A percentile compares a stretch with the other conserved stretches of the same genome.
Evolutionary conservation across 31 red algal species (phyloP).

Genomic region (Asparagopsis taxiformis): DNA sequence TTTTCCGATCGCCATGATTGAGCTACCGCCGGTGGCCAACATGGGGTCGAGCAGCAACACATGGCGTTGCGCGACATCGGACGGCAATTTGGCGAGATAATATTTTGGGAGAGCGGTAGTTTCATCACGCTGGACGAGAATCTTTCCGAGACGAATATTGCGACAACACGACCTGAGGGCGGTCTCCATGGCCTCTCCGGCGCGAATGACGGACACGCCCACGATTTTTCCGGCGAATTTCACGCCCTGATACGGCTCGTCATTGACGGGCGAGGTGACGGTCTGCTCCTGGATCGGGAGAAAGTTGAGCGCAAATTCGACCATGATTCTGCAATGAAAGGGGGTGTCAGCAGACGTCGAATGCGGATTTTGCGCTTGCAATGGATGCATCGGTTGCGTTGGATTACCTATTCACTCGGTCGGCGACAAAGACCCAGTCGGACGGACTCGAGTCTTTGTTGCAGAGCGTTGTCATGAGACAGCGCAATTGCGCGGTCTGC

Average conservation of each 20-base stretch:
- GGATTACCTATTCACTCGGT: conserved; percentile 82
- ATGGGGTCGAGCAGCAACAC: conserved; percentile 95
- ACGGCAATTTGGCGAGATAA: conserved; percentile 79
- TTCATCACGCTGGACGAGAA: conserved; percentile 91
- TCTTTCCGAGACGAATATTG: conserved; percentile 84
- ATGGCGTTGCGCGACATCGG: conserved; percentile 68
- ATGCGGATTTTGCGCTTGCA: no score
- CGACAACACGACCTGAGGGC: conserved; percentile 81
- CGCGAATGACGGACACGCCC: conserved; percentile 91
- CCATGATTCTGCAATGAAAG: conserved; percentile 27
- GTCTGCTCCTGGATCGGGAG: conserved; percentile 54
- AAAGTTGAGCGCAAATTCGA: conserved; percentile 85
- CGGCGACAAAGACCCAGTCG: conserved; percentile 95
- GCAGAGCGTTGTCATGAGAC: conserved; percentile 89
- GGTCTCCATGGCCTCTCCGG: conserved; percentile 94
- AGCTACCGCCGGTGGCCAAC: conserved; percentile 88
- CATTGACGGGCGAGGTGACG: conserved; percentile 78
- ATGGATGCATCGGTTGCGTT: neutral
- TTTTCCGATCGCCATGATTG: conserved; percentile 58
- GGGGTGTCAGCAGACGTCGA: no score
- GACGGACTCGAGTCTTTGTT: conserved; percentile 61
- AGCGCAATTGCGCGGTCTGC: conserved; percentile 83
- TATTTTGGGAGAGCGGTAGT: conserved; percentile 51
- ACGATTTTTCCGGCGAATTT: conserved; percentile 80
- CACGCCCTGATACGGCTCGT: conserved; percentile 56